Percentiles rank a stretch among this genome's conserved stretches.
These are phyloP conservation scores for Aspergillus nomiae DNA, from an alignment of 2,329 filamentous ascomycete genomes.

Conservation along the genomic window DNA sequence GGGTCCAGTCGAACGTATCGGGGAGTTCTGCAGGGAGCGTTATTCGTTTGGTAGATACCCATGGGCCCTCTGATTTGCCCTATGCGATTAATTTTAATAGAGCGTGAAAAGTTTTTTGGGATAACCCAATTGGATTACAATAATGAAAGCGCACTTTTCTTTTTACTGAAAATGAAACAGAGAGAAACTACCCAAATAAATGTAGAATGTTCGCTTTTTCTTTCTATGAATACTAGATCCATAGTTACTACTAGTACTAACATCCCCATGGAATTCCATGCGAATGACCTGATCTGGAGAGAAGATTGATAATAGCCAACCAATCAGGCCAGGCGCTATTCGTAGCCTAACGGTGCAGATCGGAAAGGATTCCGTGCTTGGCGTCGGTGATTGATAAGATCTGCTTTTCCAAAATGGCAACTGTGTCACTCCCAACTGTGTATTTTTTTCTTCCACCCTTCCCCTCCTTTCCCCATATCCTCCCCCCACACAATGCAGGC, in stretches of 20 bases:
- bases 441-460: too few relatives aligned
- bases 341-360: not conserved
- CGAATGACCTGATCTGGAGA: not conserved
- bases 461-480: not conserved
- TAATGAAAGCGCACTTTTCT: not conserved
- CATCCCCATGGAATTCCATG: not conserved
- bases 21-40: slow-evolving; percentile 41
- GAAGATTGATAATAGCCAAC: not conserved
- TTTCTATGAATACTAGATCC: not conserved
- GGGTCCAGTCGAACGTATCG: slow-evolving; percentile 35
- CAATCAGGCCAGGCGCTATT: not conserved
- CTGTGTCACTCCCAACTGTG: not conserved
- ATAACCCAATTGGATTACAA: not conserved
- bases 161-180: not conserved
- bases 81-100: slow-evolving; percentile 33
- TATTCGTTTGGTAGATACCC: slow-evolving; percentile 38
- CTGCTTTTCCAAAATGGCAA: not conserved
- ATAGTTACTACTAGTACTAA: not conserved
- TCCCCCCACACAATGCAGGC: slow-evolving; percentile 32
- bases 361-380: slow-evolving; percentile 24
- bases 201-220: not conserved
- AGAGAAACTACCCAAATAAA: not conserved
- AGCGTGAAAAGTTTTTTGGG: not conserved
- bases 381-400: slow-evolving; percentile 38
- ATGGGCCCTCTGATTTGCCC: slow-evolving; percentile 33